Evolutionary conservation across 306 rosid genomes (phyloP).

Genomic region (Cajanus cajan): DNA sequence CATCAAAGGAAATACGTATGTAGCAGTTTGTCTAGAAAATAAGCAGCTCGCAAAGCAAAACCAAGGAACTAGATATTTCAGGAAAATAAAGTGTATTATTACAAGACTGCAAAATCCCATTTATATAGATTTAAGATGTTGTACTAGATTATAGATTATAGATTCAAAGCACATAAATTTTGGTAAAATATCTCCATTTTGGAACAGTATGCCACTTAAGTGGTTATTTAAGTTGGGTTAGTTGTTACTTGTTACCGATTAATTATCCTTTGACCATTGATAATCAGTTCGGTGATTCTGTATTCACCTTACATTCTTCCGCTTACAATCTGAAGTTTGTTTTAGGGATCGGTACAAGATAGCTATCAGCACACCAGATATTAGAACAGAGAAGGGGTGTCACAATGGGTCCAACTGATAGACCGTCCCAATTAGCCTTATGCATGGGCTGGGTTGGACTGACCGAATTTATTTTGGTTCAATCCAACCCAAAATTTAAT

Average conservation of each 20-base stretch:
- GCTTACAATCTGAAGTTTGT: background rate
- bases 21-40: background rate
- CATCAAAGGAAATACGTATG: background rate
- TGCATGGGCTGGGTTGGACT: too few relatives aligned
- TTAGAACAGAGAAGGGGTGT: too few relatives aligned
- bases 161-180: background rate
- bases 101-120: background rate
- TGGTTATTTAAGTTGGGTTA: background rate
- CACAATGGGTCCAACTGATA: too few relatives aligned
- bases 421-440: too few relatives aligned
- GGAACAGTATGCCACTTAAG: background rate
- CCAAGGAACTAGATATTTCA: background rate
- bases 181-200: background rate
- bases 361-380: background rate
- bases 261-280: background rate
- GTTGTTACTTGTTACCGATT: background rate
- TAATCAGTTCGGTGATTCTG: background rate
- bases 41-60: background rate
- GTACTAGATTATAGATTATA: too few relatives aligned
- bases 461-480: too few relatives aligned
- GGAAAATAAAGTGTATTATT: background rate
- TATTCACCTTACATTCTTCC: background rate
- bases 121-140: too few relatives aligned
- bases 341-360: background rate
- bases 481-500: too few relatives aligned